phyloP scores from a whole-genome alignment of 805 yeast species.

The Candida tallmaniae region DNA sequence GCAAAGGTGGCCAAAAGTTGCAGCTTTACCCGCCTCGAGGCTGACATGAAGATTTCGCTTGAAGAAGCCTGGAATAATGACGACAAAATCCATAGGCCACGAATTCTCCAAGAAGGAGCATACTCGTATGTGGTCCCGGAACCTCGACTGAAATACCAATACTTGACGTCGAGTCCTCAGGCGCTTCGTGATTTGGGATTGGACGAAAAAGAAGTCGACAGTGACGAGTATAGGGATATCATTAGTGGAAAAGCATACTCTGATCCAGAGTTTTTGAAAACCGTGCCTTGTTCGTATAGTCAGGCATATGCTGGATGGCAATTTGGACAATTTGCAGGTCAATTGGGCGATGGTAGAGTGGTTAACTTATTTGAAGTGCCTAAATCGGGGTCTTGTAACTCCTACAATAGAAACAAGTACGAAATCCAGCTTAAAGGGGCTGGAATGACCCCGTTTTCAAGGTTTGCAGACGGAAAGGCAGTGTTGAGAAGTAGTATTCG shows the following conservation, averaged over 20 bases:
- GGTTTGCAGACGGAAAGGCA: slow-evolving; percentile 97
- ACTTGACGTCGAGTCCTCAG: slow-evolving; percentile 52
- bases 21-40: slow-evolving; percentile 21
- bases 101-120: slow-evolving; percentile 50
- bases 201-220: slow-evolving; percentile 28
- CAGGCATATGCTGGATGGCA: slow-evolving; percentile 96
- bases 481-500: slow-evolving; percentile 83
- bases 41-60: slow-evolving; percentile 21
- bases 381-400: slow-evolving; percentile 18
- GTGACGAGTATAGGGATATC: slow-evolving; percentile 46
- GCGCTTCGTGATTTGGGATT: slow-evolving; percentile 66
- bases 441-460: slow-evolving; percentile 85
- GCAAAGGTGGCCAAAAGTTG: slow-evolving; percentile 26
- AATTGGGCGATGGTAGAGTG: slow-evolving; percentile 93
- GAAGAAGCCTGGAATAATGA: slow-evolving; percentile 27
- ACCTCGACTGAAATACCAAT: slow-evolving; percentile 45
- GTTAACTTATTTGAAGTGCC: slow-evolving; percentile 71
- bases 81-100: slow-evolving; percentile 31
- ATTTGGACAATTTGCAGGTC: slow-evolving; percentile 96
- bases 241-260: slow-evolving; percentile 54
- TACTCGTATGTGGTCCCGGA: slow-evolving; percentile 76
- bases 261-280: slow-evolving; percentile 23
- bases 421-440: slow-evolving; percentile 88
- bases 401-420: slow-evolving; percentile 29
- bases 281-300: slow-evolving; percentile 68